Conservation (phyloP, 2,329 filamentous ascomycete genomes). For the Pezicula rhizophila region DNA sequence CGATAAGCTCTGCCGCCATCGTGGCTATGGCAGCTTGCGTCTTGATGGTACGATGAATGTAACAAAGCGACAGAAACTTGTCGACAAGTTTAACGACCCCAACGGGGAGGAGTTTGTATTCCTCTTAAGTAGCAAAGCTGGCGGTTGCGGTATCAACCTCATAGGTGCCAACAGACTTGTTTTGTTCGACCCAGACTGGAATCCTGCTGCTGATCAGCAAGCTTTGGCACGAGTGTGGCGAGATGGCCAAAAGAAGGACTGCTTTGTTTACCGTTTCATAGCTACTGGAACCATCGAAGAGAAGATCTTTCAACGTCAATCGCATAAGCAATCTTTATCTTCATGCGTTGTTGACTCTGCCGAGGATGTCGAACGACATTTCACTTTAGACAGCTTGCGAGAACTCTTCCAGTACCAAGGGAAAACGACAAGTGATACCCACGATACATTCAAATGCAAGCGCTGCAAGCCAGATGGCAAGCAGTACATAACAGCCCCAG, state of each 20-base stretch:
- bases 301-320: constrained; percentile 98
- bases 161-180: constrained; percentile 93
- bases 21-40: constrained; percentile 78
- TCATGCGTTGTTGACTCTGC: constrained; percentile 94
- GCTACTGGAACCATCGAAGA: constrained; percentile 97
- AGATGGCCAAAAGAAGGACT: constrained; percentile 98
- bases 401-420: constrained; percentile 92
- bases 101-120: constrained; percentile 88
- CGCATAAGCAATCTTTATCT: constrained; percentile 94
- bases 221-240: constrained; percentile 96
- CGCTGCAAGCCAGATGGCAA: constrained; percentile 81
- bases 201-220: constrained; percentile 95
- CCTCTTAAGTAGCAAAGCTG: constrained; percentile 92
- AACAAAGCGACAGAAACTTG: constrained; percentile 92
- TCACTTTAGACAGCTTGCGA: constrained; percentile 81
- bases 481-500: constrained; percentile 83
- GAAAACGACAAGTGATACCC: constrained; percentile 83
- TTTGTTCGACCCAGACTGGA: constrained; percentile 97
- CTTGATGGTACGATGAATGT: constrained; percentile 98
- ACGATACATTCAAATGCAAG: constrained; percentile 98
- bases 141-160: constrained; percentile 91
- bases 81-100: constrained; percentile 96
- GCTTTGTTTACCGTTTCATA: constrained; percentile 99
- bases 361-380: constrained; percentile 95
- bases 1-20: constrained; percentile 78